Conservation (phyloP, 225 moss, liverwort and hornwort species). For the Physcomitrium patens region DNA sequence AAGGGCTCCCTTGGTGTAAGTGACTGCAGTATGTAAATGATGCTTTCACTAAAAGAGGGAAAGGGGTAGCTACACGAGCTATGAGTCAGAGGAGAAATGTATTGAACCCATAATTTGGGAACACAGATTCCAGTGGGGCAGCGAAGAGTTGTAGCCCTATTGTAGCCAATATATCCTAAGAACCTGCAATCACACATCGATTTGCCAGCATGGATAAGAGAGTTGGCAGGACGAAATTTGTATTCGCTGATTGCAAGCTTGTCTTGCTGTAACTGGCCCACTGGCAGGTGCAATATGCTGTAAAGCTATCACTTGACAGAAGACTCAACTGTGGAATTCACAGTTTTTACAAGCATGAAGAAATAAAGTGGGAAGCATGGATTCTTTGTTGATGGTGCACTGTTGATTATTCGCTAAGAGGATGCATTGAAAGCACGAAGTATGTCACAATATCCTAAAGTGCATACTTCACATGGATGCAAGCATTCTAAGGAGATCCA, state of each 20-base stretch:
- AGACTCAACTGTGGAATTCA: conserved; percentile 15
- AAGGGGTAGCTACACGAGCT: background rate
- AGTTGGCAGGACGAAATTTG: too few relatives aligned
- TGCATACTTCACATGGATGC: conserved; percentile 16
- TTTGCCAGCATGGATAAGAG: background rate
- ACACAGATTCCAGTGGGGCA: too few relatives aligned
- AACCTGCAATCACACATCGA: background rate
- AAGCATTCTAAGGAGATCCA: conserved; percentile 22
- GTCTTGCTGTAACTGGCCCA: too few relatives aligned
- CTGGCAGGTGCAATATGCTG: too few relatives aligned
- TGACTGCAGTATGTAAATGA: conserved; percentile 4
- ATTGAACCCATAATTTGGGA: too few relatives aligned
- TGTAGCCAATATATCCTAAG: too few relatives aligned
- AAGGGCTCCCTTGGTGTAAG: conserved; percentile 36
- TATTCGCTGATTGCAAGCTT: too few relatives aligned
- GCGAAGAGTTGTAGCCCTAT: too few relatives aligned
- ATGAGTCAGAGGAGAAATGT: too few relatives aligned
- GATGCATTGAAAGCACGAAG: background rate
- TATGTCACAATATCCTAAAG: conserved; percentile 1
- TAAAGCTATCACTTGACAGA: background rate
- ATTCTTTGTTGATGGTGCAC: background rate
- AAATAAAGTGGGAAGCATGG: background rate
- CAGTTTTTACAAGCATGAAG: background rate
- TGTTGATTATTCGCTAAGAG: background rate
- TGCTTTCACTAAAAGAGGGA: background rate